A percentile compares a stretch with the other conserved stretches of the same genome.
Conservation (phyloP, 2,329 filamentous ascomycete genomes). For the Colletotrichum lindemuthianum region DNA sequence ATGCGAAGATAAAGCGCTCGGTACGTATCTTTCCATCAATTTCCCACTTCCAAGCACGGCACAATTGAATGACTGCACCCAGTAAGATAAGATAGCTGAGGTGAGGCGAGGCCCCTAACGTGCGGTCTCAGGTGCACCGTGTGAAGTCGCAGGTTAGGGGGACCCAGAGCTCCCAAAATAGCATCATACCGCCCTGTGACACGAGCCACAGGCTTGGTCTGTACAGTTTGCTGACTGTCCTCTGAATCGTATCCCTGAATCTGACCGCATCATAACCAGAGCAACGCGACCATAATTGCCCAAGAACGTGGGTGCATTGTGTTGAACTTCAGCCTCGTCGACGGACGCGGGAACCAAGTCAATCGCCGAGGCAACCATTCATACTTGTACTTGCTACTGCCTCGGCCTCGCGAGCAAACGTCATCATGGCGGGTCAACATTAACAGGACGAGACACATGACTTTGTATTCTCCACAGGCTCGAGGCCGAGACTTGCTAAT, state of each 20-base stretch:
- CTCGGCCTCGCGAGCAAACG: not conserved
- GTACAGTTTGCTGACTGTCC: slow-evolving; percentile 1
- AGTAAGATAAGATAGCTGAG: too few relatives aligned
- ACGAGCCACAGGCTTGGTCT: accelerated
- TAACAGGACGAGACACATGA: slow-evolving; percentile 4
- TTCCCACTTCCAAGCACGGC: too few relatives aligned
- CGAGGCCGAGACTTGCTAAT: not conserved
- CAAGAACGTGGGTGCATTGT: slow-evolving; percentile 7
- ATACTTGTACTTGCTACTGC: too few relatives aligned
- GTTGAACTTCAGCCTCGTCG: not conserved
- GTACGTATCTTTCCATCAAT: slow-evolving; percentile 14
- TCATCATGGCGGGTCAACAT: not conserved
- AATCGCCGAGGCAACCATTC: too few relatives aligned
- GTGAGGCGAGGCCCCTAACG: too few relatives aligned
- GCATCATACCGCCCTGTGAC: not conserved
- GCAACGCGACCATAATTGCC: not conserved
- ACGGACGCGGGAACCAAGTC: too few relatives aligned
- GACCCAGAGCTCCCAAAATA: not conserved
- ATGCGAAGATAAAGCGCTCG: slow-evolving; percentile 9
- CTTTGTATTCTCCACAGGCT: slow-evolving; percentile 26
- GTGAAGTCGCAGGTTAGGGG: not conserved
- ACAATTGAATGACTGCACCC: too few relatives aligned
- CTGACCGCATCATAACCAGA: not conserved
- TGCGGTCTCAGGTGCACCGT: slow-evolving; percentile 23
- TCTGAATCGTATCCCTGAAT: slow-evolving; percentile 7